Conservation (phyloP, 73 alveolate species). For the Breviolum minutum region DNA sequence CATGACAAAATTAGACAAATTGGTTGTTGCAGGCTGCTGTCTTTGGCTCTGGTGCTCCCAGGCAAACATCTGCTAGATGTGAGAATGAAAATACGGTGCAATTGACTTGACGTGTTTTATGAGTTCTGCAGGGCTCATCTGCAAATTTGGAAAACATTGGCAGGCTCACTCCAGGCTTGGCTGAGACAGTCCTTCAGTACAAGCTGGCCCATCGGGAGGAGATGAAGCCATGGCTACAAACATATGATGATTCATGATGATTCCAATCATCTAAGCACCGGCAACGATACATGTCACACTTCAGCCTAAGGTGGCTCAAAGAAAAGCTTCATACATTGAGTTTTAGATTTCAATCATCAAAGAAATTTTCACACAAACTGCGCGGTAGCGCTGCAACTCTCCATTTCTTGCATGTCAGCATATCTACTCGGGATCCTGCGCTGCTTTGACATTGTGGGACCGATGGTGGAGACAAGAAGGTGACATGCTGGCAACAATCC, state of each 20-base stretch:
- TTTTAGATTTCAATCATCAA: too few relatives aligned
- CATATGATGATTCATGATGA: neutral
- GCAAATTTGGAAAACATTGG: neutral
- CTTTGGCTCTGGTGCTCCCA: slow-evolving; percentile 54
- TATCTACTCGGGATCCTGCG: too few relatives aligned
- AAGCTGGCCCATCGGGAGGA: slow-evolving; percentile 93
- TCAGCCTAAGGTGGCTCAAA: too few relatives aligned
- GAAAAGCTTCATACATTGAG: too few relatives aligned
- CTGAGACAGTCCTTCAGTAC: slow-evolving; percentile 72
- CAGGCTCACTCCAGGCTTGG: slow-evolving; percentile 74
- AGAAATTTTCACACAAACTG: too few relatives aligned
- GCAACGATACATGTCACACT: neutral
- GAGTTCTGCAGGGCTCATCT: neutral
- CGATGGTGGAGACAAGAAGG: neutral
- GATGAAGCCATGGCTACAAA: neutral
- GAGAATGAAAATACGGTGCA: too few relatives aligned
- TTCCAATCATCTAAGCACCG: neutral
- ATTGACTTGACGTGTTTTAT: neutral
- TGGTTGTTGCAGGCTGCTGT: slow-evolving; percentile 45
- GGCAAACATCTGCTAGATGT: neutral
- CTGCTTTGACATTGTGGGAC: too few relatives aligned
- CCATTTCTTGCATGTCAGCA: too few relatives aligned
- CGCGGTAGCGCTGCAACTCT: too few relatives aligned
- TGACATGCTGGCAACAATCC: slow-evolving; percentile 53
- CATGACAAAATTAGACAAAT: neutral